Evolutionary conservation across 495 filamentous ascomycete species (phyloP), one percentile per base, ranked within the genome.

Genomic region (Jackrogersella minutella): DNA sequence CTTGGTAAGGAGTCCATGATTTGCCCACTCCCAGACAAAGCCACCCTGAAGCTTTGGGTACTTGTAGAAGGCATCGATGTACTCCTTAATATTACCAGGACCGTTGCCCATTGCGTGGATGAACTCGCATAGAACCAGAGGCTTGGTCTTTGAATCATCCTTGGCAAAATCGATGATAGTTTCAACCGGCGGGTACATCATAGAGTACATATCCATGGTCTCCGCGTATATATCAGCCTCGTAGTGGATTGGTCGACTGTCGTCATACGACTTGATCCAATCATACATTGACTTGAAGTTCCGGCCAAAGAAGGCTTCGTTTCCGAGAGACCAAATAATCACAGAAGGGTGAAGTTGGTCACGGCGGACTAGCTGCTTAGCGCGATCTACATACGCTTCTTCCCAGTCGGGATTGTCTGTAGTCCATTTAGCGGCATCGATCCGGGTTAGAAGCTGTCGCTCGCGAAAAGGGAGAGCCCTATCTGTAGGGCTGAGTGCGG

Each of bases 21-120:
- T 91, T 1, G 86, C 84, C 88, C 88, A 91, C 70, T 90, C 88
- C 88, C 89, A 91, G 24, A 90, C 83, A 55, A 87, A 91, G 5
- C 89, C 89, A 0, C 89, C 89, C 66, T 90, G 87, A 5, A 91
- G 78, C 8, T 81, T 79, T 0, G 79, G 81, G 58, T 89, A 68
- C 28, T 80, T 73, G 11, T 81, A 80, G 67, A 90, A 91, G 1
- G 80, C 78, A 14, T 88, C 78, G 36, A 85, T 78, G 61, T 91
- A 91, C 61, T 90, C 88, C 69, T 87, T 79, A 5, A 91, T 78
- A 17, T 80, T 82, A 1, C 89, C 89, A 0, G 89, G 89, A 0
- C 88, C 89, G 58, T 90, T 92, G 2, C 89, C 89, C 88, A 91
- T 90, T 0, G 89, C 86, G 63, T 90, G 88, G 1, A 79, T 84